Percentiles rank a stretch among this genome's conserved stretches.
Evolutionary conservation across 169 alveolate genomes (phyloP).

Genomic region (Babesia ovata): DNA sequence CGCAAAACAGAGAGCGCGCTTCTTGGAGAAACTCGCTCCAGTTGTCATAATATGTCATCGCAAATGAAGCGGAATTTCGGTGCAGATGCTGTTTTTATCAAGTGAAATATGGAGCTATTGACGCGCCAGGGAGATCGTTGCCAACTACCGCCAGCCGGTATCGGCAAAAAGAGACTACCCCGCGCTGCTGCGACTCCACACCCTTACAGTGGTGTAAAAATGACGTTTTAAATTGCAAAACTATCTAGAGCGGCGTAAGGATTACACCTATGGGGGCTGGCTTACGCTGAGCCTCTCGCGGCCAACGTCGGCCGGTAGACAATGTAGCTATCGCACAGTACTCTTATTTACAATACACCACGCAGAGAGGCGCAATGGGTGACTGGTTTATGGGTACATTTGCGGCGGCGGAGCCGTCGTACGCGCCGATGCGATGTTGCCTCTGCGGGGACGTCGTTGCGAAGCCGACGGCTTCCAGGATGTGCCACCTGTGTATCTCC

Average conservation of each 20-base stretch:
- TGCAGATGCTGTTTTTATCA: too few relatives aligned
- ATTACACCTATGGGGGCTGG: background rate
- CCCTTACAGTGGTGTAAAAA: background rate
- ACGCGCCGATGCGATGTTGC: conserved; percentile 71
- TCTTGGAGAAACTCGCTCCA: conserved; percentile 63
- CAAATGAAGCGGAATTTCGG: background rate
- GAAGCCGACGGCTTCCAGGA: conserved; percentile 63
- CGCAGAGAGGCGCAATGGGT: conserved; percentile 39
- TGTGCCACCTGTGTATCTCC: conserved; percentile 62
- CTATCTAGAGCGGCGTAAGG: too few relatives aligned
- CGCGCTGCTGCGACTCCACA: background rate
- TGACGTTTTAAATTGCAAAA: too few relatives aligned
- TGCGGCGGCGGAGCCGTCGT: conserved; percentile 50
- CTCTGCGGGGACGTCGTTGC: conserved; percentile 69
- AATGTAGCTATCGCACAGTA: background rate
- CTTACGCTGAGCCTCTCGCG: background rate
- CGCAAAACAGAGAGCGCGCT: conserved; percentile 44
- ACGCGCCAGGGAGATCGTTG: too few relatives aligned
- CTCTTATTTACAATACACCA: background rate
- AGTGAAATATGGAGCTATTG: too few relatives aligned
- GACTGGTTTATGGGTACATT: conserved; percentile 49
- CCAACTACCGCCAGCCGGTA: background rate
- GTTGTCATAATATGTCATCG: conserved; percentile 67
- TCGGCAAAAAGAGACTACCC: background rate
- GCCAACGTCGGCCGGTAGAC: background rate